Evolutionary conservation across 257 asterid genomes (phyloP).

Genomic region (Capsicum pubescens): DNA sequence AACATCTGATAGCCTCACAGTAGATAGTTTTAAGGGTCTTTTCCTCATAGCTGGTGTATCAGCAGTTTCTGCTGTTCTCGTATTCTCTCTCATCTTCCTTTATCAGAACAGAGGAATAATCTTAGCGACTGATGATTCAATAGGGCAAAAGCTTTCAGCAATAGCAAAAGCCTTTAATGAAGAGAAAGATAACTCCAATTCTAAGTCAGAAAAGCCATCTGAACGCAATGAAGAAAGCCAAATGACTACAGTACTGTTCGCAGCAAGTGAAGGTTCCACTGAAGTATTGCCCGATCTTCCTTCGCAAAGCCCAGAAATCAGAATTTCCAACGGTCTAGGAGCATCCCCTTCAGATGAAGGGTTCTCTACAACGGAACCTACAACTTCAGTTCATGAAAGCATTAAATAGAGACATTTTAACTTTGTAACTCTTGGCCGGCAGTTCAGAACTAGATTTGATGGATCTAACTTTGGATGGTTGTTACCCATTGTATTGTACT

Average conservation of each 20-base stretch:
- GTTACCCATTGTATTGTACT: background rate
- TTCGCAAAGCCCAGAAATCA: slow-evolving; percentile 37
- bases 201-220: background rate
- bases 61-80: slow-evolving; percentile 42
- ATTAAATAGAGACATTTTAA: background rate
- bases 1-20: slow-evolving; percentile 37
- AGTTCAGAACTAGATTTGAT: background rate
- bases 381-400: slow-evolving; percentile 34
- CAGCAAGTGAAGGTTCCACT: slow-evolving; percentile 12
- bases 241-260: background rate
- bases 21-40: slow-evolving; percentile 51
- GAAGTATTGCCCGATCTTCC: background rate
- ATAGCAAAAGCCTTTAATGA: slow-evolving; percentile 45
- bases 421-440: background rate
- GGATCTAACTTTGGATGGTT: background rate
- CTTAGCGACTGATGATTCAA: slow-evolving; percentile 37
- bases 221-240: background rate
- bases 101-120: slow-evolving; percentile 42
- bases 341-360: slow-evolving; percentile 37
- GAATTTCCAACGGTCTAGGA: slow-evolving; percentile 25
- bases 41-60: slow-evolving; percentile 48
- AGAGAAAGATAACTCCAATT: slow-evolving; percentile 29
- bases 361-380: slow-evolving; percentile 39
- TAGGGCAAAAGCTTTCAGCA: slow-evolving; percentile 41
- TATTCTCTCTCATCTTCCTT: slow-evolving; percentile 44